phyloP scores from a whole-genome alignment of 768 basidiomycete species.

The Leccinum imitatum region DNA sequence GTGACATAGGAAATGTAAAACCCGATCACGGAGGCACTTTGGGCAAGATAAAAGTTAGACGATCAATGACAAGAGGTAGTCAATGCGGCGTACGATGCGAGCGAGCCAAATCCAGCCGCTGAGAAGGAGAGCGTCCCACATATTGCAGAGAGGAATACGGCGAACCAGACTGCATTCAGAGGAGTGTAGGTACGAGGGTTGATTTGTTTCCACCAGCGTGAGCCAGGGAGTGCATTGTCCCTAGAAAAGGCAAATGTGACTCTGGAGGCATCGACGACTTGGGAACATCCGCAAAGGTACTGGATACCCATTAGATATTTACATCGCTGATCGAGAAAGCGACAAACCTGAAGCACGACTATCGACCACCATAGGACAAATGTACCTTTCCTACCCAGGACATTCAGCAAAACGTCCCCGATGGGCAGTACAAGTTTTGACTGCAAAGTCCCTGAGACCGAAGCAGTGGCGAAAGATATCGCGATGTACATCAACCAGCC shows the following conservation, averaged over 20 bases:
- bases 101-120: slow-evolving; percentile 32
- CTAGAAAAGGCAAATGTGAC: slow-evolving; percentile 45
- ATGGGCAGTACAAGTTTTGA: slow-evolving; percentile 37
- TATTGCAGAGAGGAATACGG: slow-evolving; percentile 30
- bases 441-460: slow-evolving; percentile 34
- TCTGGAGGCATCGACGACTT: slow-evolving; percentile 47
- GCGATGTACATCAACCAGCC: slow-evolving; percentile 46
- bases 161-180: slow-evolving; percentile 40
- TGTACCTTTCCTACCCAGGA: slow-evolving; percentile 41
- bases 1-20: slow-evolving; percentile 39
- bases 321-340: background rate
- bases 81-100: slow-evolving; percentile 34
- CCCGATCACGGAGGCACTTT: slow-evolving; percentile 34
- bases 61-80: background rate
- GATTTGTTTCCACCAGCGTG: slow-evolving; percentile 36
- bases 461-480: slow-evolving; percentile 42
- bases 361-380: slow-evolving; percentile 46
- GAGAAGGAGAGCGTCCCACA: slow-evolving; percentile 36
- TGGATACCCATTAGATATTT: slow-evolving; percentile 10
- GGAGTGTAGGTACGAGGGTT: slow-evolving; percentile 36
- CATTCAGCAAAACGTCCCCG: slow-evolving; percentile 41
- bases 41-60: background rate
- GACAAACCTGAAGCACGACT: slow-evolving; percentile 41
- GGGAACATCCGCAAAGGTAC: slow-evolving; percentile 45
- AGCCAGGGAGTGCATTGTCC: slow-evolving; percentile 40